Evolutionary conservation across 768 basidiomycete species (phyloP).

Genomic region (Candolleomyces eurysporus): DNA sequence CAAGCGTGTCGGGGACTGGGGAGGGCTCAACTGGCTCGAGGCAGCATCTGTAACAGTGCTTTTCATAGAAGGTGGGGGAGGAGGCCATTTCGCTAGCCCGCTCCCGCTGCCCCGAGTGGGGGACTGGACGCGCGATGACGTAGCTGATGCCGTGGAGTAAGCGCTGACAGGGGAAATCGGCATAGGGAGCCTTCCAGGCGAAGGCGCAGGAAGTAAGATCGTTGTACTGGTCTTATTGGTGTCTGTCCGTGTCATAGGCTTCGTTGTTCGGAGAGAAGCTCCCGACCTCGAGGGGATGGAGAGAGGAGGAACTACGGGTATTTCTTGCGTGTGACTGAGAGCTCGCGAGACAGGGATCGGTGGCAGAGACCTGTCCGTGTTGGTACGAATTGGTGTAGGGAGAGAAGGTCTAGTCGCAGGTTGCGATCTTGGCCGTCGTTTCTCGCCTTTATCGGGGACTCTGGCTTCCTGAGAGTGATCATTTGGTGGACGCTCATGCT

Average conservation of each 20-base stretch:
- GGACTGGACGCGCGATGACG: slow-evolving; percentile 1
- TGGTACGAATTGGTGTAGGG: slow-evolving; percentile 15
- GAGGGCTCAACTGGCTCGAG: too few species aligned
- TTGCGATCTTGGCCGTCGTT: neutral
- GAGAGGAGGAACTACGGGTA: slow-evolving; percentile 10
- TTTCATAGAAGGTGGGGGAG: too few species aligned
- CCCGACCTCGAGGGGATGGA: slow-evolving; percentile 9
- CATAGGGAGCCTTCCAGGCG: neutral
- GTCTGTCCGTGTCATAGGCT: slow-evolving; percentile 8
- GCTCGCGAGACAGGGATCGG: slow-evolving; percentile 23
- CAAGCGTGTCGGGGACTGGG: too few species aligned
- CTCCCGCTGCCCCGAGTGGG: neutral
- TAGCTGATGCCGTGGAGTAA: neutral
- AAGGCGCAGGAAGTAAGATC: neutral
- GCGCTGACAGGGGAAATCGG: slow-evolving; percentile 1
- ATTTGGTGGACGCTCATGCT: neutral
- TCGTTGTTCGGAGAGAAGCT: neutral
- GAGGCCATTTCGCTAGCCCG: too few species aligned
- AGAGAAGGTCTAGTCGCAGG: neutral
- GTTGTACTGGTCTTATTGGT: neutral
- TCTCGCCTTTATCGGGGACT: too few species aligned
- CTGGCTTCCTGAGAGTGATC: neutral
- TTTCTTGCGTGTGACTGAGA: neutral
- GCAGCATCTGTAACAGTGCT: too few species aligned
- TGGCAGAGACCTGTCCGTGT: slow-evolving; percentile 30